Evolutionary conservation across 2,329 filamentous ascomycete genomes (phyloP), one percentile per base, ranked within the genome.

Genomic region (Talaromyces sp.): DNA sequence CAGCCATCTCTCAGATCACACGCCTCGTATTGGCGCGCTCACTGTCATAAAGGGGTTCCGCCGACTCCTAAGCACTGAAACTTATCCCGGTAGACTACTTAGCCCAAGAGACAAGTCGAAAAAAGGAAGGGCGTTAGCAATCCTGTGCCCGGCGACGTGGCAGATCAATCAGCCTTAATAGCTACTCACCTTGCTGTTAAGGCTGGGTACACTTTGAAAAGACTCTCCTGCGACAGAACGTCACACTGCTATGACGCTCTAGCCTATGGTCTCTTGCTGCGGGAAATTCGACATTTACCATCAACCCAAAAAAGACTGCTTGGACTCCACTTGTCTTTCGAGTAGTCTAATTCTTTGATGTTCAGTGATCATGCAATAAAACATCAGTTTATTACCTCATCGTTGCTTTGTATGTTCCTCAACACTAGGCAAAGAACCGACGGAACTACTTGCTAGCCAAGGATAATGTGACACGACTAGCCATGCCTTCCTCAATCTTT

Each of bases 401-500:
- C 11, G 11, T 56, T 22, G 2, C 52, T 15, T 5, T 37, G 31
- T 56, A 37, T 37, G 25, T 22, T 22, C 3, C n/a, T 56, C 31
- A 3, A 7, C 11, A 39, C n/a, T 37, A 37, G n/a, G 37, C 35
- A 45, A 39, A 39, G 19, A 50, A 37, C 19, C 13, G 31, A 58
- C 35, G 27, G 37, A 57, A 27, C 17, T 27, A 47, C 11, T 33
- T 15, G 15, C 11, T 47, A 25, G 25, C 39, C 37, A 22, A 37
- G 47, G 64, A 65, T 66, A 64, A 67, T 66, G 66, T 73, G 70
- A 71, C 58, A 65, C 33, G 57, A 35, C 67, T 72, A 45, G 35
- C 27, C 61, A 78, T 77, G 75, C 74, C 76, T 37, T 70, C 72
- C 58, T 69, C 72, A 39, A 72, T 70, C n/a, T 76, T 78, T 68